Evolutionary conservation across 768 basidiomycete genomes (phyloP).

Genomic region (Leccinellum luteum): DNA sequence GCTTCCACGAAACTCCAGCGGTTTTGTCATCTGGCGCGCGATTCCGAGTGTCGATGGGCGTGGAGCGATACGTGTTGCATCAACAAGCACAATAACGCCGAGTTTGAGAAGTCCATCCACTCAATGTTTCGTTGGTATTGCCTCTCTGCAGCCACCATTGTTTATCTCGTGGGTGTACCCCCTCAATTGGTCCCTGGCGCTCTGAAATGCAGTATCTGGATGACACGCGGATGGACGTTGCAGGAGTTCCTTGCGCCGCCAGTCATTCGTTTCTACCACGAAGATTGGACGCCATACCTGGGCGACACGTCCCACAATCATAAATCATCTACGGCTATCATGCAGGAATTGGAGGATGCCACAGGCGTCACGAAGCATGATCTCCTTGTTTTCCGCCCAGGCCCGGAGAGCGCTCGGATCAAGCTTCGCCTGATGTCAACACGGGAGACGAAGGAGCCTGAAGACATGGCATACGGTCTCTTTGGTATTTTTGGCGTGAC

Average conservation of each 20-base stretch:
- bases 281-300: constrained; percentile 22
- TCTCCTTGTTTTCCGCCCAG: constrained; percentile 14
- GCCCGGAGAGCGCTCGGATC: constrained; percentile 3
- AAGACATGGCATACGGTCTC: constrained; percentile 22
- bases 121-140: constrained; percentile 24
- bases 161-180: constrained; percentile 17
- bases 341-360: constrained; percentile 14
- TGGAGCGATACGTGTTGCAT: constrained; percentile 27
- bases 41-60: constrained; percentile 16
- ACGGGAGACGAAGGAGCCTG: constrained; percentile 17
- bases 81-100: constrained; percentile 16
- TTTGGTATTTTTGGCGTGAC: constrained; percentile 21
- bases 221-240: constrained; percentile 23
- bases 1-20: constrained; percentile 12
- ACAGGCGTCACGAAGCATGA: constrained; percentile 4
- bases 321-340: constrained; percentile 12
- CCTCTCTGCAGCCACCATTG: constrained; percentile 15
- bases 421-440: constrained; percentile 24
- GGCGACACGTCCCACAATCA: constrained; percentile 12
- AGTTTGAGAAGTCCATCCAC: constrained; percentile 18
- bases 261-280: constrained; percentile 20
- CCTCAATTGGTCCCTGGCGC: constrained; percentile 7
- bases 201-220: constrained; percentile 15
- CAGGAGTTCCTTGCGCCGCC: constrained; percentile 24
- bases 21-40: constrained; percentile 15